A percentile compares a stretch with the other conserved stretches of the same genome.
These are phyloP conservation scores for Pelargonium fulgidum DNA, from an alignment of 441 rosid genomes.

Conservation along the genomic window DNA sequence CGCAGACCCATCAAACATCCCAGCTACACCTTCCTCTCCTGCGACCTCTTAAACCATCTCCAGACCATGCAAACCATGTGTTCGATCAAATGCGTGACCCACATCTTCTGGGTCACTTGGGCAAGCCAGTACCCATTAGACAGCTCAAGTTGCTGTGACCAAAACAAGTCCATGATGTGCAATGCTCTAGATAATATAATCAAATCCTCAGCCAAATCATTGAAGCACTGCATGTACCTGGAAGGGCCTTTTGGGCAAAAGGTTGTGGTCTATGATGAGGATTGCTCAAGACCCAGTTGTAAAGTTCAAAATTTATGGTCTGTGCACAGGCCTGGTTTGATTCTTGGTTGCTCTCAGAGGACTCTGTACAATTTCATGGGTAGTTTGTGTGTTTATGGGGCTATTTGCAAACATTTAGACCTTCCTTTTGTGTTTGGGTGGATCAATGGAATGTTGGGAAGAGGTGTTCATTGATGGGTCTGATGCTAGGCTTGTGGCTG, in stretches of 20 bases:
- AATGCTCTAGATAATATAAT: slow-evolving; percentile 60
- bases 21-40: slow-evolving; percentile 59
- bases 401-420: slow-evolving; percentile 51
- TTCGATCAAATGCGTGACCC: slow-evolving; percentile 44
- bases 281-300: slow-evolving; percentile 41
- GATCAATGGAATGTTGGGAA: slow-evolving; percentile 71
- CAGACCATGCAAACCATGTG: slow-evolving; percentile 44
- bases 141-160: slow-evolving; percentile 49
- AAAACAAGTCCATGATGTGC: slow-evolving; percentile 62
- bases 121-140: slow-evolving; percentile 51
- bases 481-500: slow-evolving; percentile 67
- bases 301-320: slow-evolving; percentile 55
- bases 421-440: slow-evolving; percentile 87
- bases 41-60: slow-evolving; percentile 56
- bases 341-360: slow-evolving; percentile 58
- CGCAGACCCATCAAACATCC: slow-evolving; percentile 36
- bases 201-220: slow-evolving; percentile 32
- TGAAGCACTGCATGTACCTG: slow-evolving; percentile 61
- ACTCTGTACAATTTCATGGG: slow-evolving; percentile 70
- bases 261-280: slow-evolving; percentile 40
- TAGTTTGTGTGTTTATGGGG: slow-evolving; percentile 62
- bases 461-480: slow-evolving; percentile 67
- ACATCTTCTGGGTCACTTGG: slow-evolving; percentile 86
- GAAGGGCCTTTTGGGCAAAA: slow-evolving; percentile 25
- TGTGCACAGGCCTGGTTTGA: slow-evolving; percentile 76